Percentiles rank a stretch among this genome's conserved stretches.
These are phyloP conservation scores for Dryas octopetala DNA, from an alignment of 306 rosid genomes.

Conservation along the genomic window DNA sequence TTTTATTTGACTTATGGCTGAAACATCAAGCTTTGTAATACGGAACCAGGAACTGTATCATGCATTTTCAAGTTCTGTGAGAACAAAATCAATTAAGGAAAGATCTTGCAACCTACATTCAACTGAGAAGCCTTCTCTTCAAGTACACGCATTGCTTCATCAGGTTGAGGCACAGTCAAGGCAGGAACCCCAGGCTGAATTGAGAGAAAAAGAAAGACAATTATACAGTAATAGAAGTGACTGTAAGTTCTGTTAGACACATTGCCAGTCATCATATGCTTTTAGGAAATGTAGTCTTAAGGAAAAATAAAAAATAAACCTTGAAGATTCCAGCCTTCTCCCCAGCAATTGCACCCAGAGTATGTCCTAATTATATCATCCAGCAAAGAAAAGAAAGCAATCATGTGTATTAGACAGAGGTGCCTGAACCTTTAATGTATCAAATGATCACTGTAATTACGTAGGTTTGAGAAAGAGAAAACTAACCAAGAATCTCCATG, in stretches of 20 bases:
- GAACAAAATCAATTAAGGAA: slow-evolving; percentile 20
- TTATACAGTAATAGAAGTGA: slow-evolving; percentile 13
- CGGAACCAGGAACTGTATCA: slow-evolving; percentile 12
- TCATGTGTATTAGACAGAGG: neutral
- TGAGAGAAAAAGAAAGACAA: slow-evolving; percentile 21
- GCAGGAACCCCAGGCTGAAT: slow-evolving; percentile 71
- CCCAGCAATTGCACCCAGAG: slow-evolving; percentile 86
- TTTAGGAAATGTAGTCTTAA: slow-evolving; percentile 20
- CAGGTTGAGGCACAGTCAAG: slow-evolving; percentile 84
- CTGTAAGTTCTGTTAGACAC: slow-evolving; percentile 8
- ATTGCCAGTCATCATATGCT: slow-evolving; percentile 5
- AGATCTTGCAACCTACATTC: slow-evolving; percentile 53
- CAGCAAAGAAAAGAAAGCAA: slow-evolving; percentile 27
- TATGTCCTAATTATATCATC: slow-evolving; percentile 55
- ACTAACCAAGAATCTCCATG: slow-evolving; percentile 98
- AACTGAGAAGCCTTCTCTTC: slow-evolving; percentile 72
- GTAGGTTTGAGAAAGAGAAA: slow-evolving; percentile 31
- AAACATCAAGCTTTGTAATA: neutral
- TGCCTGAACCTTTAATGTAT: neutral
- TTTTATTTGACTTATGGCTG: neutral
- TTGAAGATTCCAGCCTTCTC: slow-evolving; percentile 98
- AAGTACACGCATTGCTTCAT: slow-evolving; percentile 84
- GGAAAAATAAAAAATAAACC: slow-evolving; percentile 38
- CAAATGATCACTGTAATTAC: slow-evolving; percentile 19
- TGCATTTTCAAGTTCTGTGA: slow-evolving; percentile 10